Base-by-base conservation (phyloP, 2,329 filamentous ascomycete species). In the Emmonsiellopsis sp. region DNA sequence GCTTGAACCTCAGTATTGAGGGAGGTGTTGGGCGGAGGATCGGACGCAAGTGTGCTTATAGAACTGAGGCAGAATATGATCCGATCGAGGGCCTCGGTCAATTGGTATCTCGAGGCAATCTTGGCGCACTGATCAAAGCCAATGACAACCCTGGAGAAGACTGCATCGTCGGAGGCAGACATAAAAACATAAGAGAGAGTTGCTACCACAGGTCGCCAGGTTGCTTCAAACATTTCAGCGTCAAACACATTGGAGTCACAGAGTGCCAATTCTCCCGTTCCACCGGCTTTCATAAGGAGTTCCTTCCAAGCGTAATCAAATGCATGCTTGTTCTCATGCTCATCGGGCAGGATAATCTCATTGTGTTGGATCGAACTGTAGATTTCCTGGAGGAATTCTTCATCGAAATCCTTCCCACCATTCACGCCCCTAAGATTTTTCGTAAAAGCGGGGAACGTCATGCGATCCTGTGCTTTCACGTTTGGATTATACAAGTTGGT, bases 281-380 rank as follows among this genome's bases (percentile, higher is more conserved):
- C 82, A 59, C 87, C 84, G 0, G 90, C 86, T 73, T 97, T 97
- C 58, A 90, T 73, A 41, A 97, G 74, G 9, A 98, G 75, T 69
- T 98, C 93, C 67, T 92, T 92, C 93, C 93, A 98, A 2, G 93
- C 92, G 70, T 95, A 93, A 67, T 97, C 92, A 65, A 97, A 97
- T 1, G 90, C 91, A 72, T 95, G 87, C 67, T 92, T 87, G 68
- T 95, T 96, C 66, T 96, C 91, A 67, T 97, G 93, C 70, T 98
- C 93, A 60, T 97, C 93, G 0, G 93, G 93, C 20, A 98, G 74
- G 59, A 98, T 96, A 58, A 98, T 98, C 70, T 98, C 93, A 59
- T 93, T 89, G 15, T 83, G 83, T 67, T 86, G 89, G 73, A 98
- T 98, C 0, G 89, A 89, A 62, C 95, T 84, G 64, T 86, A 98